phyloP scores from a whole-genome alignment of 2,329 filamentous ascomycete genomes.

The Fusarium longipes region DNA sequence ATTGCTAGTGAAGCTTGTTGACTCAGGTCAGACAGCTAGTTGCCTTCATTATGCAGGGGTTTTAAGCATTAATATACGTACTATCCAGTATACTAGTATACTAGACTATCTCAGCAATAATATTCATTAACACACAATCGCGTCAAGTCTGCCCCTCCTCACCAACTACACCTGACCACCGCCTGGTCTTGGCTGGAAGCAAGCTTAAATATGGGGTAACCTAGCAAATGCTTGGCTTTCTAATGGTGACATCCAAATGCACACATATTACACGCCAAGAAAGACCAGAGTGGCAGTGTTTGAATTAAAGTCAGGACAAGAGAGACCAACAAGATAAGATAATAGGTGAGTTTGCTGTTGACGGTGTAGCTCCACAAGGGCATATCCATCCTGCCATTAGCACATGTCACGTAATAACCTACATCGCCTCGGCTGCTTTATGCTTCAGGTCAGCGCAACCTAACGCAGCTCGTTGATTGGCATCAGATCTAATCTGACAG shows the following conservation, averaged over 20 bases:
- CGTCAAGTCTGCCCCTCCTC: slow-evolving; percentile 13
- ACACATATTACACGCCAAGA: slow-evolving; percentile 24
- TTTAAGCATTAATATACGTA: neutral
- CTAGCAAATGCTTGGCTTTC: slow-evolving; percentile 39
- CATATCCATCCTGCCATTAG: slow-evolving; percentile 7
- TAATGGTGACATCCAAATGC: slow-evolving; percentile 32
- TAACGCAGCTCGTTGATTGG: slow-evolving; percentile 16
- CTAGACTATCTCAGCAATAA: neutral
- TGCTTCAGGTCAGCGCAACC: slow-evolving; percentile 22
- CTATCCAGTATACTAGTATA: too few relatives aligned
- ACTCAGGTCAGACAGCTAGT: neutral
- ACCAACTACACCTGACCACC: slow-evolving; percentile 33
- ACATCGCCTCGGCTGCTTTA: slow-evolving; percentile 38
- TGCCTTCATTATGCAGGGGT: neutral
- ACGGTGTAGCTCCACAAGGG: neutral
- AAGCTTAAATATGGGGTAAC: slow-evolving; percentile 34
- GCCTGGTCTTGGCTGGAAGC: slow-evolving; percentile 38
- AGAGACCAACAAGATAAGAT: neutral
- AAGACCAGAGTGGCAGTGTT: slow-evolving; percentile 27
- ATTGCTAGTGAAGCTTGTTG: neutral
- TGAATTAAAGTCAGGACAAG: slow-evolving; percentile 6
- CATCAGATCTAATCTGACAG: slow-evolving; percentile 33
- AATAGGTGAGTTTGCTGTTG: neutral
- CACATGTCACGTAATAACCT: slow-evolving; percentile 35
- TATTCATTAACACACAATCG: neutral